Evolutionary conservation across 805 yeast species (phyloP).

Genomic region (Zygoascus bituminiphila): DNA sequence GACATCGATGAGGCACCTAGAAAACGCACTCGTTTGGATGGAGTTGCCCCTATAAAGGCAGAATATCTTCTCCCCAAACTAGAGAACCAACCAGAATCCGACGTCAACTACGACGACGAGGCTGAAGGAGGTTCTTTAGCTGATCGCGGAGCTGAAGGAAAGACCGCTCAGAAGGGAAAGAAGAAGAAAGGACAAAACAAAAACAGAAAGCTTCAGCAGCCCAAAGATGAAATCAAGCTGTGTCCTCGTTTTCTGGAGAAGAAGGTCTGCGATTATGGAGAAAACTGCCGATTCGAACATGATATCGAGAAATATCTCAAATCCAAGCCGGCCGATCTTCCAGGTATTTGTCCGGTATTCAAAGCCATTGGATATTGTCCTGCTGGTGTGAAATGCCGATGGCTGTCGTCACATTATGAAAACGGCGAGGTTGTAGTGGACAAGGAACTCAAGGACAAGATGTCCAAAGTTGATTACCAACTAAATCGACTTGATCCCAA

Average conservation of each 20-base stretch:
- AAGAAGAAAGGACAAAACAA: constrained; percentile 76
- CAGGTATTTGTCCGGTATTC: constrained; percentile 79
- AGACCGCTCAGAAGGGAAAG: constrained; percentile 38
- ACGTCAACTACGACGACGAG: constrained; percentile 18
- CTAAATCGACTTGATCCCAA: constrained; percentile 51
- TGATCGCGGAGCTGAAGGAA: constrained; percentile 37
- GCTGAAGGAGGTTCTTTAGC: constrained; percentile 20
- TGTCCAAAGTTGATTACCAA: constrained; percentile 40
- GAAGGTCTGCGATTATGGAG: constrained; percentile 50
- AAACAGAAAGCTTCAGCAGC: constrained; percentile 65
- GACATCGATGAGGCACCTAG: constrained; percentile 14
- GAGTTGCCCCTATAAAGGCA: constrained; percentile 69
- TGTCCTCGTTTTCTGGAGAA: constrained; percentile 45
- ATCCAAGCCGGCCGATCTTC: constrained; percentile 62
- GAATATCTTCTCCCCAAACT: constrained; percentile 45
- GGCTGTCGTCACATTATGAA: constrained; percentile 65
- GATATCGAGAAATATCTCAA: constrained; percentile 56
- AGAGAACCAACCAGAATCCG: constrained; percentile 14
- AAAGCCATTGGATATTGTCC: constrained; percentile 83
- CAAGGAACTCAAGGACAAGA: constrained; percentile 32
- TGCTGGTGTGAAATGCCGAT: constrained; percentile 85
- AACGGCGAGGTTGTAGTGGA: constrained; percentile 37
- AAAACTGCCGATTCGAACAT: constrained; percentile 69
- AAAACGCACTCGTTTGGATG: constrained; percentile 33
- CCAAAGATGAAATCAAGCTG: constrained; percentile 51